Evolutionary conservation across 306 rosid species (phyloP).

Genomic region (Sicyos baderoa): DNA sequence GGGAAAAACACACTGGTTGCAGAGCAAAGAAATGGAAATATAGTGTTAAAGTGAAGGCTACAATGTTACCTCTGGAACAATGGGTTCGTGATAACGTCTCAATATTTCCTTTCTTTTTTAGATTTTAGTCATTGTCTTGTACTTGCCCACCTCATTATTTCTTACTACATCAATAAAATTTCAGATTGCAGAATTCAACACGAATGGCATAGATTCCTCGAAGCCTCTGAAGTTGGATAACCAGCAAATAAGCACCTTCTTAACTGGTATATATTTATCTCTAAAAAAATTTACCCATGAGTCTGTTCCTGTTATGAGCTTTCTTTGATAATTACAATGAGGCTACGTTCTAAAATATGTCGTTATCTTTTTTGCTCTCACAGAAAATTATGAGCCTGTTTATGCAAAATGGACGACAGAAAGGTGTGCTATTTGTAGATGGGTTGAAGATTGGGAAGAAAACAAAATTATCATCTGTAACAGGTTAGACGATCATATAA

Average conservation of each 20-base stretch:
- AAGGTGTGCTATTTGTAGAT: constrained; percentile 95
- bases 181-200: constrained; percentile 59
- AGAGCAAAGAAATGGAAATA: constrained; percentile 96
- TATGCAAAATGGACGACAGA: constrained; percentile 88
- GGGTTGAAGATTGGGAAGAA: constrained; percentile 99
- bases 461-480: constrained; percentile 92
- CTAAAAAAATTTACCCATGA: not conserved
- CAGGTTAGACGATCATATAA: constrained; percentile 43
- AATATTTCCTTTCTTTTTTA: not conserved
- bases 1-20: constrained; percentile 94
- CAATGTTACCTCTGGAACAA: constrained; percentile 79
- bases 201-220: constrained; percentile 38
- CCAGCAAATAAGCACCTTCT: constrained; percentile 53
- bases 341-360: constrained; percentile 16
- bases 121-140: constrained; percentile 8
- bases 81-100: constrained; percentile 54
- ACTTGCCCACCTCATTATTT: constrained; percentile 8
- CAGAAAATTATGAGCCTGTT: constrained; percentile 85
- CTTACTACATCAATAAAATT: constrained; percentile 26
- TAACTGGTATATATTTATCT: constrained; percentile 49
- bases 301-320: constrained; percentile 16
- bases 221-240: constrained; percentile 45
- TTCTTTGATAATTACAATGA: constrained; percentile 19
- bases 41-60: constrained; percentile 84
- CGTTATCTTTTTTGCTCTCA: constrained; percentile 29